phyloP scores from a whole-genome alignment of 441 rosid species.

The Capsella rubella region DNA sequence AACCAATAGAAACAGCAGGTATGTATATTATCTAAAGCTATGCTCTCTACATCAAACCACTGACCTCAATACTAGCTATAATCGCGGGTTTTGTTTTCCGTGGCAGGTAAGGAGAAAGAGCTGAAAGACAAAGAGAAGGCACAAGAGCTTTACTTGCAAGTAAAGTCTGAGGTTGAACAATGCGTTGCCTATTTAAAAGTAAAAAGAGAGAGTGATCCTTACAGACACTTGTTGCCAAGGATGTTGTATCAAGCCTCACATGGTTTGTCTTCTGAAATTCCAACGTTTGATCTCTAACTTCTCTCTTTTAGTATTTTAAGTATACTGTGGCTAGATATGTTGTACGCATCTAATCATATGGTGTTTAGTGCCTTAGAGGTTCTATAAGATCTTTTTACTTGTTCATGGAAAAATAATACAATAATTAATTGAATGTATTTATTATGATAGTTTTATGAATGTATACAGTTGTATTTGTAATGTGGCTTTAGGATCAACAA shows the following conservation, averaged over 20 bases:
- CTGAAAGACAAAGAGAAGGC: slow-evolving; percentile 63
- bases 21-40: neutral
- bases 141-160: slow-evolving; percentile 69
- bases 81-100: neutral
- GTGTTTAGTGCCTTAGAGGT: neutral
- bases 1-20: slow-evolving; percentile 67
- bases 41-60: neutral
- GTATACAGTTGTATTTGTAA: too few species aligned
- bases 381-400: neutral
- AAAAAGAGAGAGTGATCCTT: slow-evolving; percentile 77
- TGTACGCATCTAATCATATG: slow-evolving; percentile 2
- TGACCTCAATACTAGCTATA: neutral
- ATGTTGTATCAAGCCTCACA: slow-evolving; percentile 56
- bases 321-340: neutral
- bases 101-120: slow-evolving; percentile 65
- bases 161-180: slow-evolving; percentile 75
- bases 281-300: slow-evolving; percentile 67
- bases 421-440: too few species aligned
- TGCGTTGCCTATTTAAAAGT: slow-evolving; percentile 64
- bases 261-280: slow-evolving; percentile 62
- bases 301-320: neutral
- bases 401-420: neutral
- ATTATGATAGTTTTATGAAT: too few species aligned
- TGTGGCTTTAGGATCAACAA: too few species aligned
- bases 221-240: slow-evolving; percentile 66